Conservation (phyloP, 2,329 filamentous ascomycete species). For the Pyrenochaeta sp. region DNA sequence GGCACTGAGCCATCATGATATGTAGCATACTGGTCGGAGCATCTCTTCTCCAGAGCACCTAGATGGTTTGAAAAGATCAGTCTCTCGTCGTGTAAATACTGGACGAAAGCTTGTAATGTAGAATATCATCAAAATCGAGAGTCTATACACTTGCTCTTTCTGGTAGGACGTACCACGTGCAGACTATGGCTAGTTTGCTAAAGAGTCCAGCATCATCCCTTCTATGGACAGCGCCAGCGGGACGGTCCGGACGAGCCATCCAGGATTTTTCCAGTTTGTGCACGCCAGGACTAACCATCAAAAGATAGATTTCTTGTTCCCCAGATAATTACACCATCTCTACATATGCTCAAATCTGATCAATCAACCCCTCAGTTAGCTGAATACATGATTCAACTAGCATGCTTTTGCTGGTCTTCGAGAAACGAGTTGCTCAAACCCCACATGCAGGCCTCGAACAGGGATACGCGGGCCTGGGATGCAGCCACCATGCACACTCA, state of each 20-base stretch:
- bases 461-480: too few species aligned
- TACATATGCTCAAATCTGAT: too few species aligned
- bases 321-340: too few species aligned
- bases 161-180: background rate
- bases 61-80: background rate
- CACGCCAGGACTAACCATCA: background rate
- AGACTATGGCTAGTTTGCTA: background rate
- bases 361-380: background rate
- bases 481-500: too few species aligned
- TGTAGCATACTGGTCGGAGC: background rate
- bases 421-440: too few species aligned
- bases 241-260: background rate
- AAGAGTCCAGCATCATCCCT: conserved; percentile 1
- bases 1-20: background rate
- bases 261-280: too few species aligned
- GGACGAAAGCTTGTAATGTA: background rate
- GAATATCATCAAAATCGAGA: background rate
- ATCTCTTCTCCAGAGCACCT: conserved; percentile 2
- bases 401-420: too few species aligned
- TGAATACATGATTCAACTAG: background rate
- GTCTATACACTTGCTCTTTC: background rate
- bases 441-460: too few species aligned
- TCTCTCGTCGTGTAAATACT: background rate
- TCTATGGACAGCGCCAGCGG: background rate
- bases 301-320: background rate